Evolutionary conservation across 257 asterid species (phyloP).

Genomic region (Gardenia jasminoides): DNA sequence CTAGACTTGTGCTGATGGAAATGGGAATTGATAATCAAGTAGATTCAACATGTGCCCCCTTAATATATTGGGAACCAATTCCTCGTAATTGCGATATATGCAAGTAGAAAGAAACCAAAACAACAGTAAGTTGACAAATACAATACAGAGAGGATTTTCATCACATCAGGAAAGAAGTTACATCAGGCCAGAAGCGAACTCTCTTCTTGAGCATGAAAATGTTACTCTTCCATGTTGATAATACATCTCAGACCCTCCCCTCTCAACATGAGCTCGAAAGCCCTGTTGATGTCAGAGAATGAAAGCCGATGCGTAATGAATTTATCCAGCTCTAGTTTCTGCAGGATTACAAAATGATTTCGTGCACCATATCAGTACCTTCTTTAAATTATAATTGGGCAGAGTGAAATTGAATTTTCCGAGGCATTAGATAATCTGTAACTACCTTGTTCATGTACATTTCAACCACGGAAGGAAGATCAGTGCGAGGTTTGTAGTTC

Average conservation of each 20-base stretch:
- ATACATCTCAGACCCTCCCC: conserved; percentile 28
- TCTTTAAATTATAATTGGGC: not conserved
- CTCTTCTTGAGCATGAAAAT: not conserved
- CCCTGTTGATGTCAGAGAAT: conserved; percentile 27
- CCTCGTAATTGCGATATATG: not conserved
- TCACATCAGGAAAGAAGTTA: not conserved
- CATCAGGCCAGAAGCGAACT: not conserved
- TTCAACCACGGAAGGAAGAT: conserved; percentile 49
- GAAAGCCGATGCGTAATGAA: conserved; percentile 24
- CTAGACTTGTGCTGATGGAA: not conserved
- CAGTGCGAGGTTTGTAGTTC: conserved; percentile 47
- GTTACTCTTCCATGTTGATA: conserved; percentile 27
- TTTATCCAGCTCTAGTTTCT: conserved; percentile 26
- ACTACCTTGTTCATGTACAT: conserved; percentile 44
- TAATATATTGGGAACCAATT: too few relatives aligned
- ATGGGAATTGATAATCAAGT: not conserved
- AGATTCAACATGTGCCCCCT: not conserved
- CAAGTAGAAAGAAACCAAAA: not conserved
- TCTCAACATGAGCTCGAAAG: conserved; percentile 26
- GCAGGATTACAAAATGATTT: conserved; percentile 2
- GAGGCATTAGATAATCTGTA: not conserved
- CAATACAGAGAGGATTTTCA: not conserved
- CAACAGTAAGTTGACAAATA: not conserved
- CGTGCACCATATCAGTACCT: not conserved
- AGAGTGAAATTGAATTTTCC: not conserved